Evolutionary conservation across 352 stramenopile genomes (phyloP).

Genomic region (Globisporangium camurandrum): DNA sequence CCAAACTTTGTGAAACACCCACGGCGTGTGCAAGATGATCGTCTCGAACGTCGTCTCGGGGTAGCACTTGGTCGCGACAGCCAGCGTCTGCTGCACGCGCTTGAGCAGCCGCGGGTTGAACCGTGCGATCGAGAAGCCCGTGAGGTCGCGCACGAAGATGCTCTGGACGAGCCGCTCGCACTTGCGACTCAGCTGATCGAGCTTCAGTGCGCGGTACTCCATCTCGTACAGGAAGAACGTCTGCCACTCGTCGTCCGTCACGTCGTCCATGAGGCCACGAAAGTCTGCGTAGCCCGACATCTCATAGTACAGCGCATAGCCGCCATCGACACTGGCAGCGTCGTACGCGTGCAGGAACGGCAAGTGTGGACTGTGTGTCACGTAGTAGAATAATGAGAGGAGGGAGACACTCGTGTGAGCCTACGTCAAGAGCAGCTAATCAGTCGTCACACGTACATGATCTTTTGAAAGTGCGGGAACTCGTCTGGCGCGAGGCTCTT

Average conservation of each 20-base stretch:
- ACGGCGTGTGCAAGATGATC: conserved; percentile 53
- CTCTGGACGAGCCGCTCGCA: conserved; percentile 49
- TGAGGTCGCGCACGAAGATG: conserved; percentile 55
- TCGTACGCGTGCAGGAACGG: conserved; percentile 63
- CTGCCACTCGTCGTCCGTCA: conserved; percentile 64
- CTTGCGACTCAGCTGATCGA: conserved; percentile 58
- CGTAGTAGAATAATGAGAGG: background rate
- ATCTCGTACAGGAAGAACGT: conserved; percentile 70
- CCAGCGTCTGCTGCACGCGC: conserved; percentile 29
- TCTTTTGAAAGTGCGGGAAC: conserved; percentile 62
- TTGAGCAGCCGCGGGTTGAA: conserved; percentile 48
- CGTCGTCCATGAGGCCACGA: conserved; percentile 40
- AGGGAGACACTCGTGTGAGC: no score
- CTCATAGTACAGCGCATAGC: conserved; percentile 62
- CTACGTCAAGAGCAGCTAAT: no score
- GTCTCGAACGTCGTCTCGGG: conserved; percentile 49
- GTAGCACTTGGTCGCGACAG: conserved; percentile 56
- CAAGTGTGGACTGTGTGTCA: conserved; percentile 23
- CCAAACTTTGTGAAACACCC: conserved; percentile 75
- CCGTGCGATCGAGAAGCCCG: conserved; percentile 52
- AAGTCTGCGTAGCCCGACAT: conserved; percentile 63
- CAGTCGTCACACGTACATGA: conserved; percentile 31
- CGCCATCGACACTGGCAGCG: conserved; percentile 26
- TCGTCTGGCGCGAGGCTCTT: conserved; percentile 43
- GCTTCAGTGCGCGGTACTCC: conserved; percentile 53